These are phyloP conservation scores for Apiospora pterosperma DNA, from an alignment of 2,329 filamentous ascomycete genomes.

Conservation along the genomic window DNA sequence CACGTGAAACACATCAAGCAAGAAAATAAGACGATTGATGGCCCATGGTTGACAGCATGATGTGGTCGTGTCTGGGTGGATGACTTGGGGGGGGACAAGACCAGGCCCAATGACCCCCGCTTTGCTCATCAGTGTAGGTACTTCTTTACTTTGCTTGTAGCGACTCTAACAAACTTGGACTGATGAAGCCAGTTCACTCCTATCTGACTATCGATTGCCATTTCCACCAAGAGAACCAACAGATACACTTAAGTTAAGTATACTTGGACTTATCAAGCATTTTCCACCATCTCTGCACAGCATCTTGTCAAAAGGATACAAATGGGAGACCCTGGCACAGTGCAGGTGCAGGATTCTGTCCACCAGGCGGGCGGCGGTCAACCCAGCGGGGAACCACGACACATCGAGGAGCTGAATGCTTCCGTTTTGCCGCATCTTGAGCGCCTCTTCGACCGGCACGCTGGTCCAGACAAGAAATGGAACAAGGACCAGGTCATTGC, in stretches of 20 bases:
- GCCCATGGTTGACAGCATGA: background rate
- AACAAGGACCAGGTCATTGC: constrained; percentile 38
- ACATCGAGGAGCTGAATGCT: constrained; percentile 38
- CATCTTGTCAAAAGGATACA: background rate
- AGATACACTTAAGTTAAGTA: too few relatives aligned
- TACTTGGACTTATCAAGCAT: too few relatives aligned
- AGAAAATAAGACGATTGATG: background rate
- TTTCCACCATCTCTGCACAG: too few relatives aligned
- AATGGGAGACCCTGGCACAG: background rate
- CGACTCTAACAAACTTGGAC: background rate
- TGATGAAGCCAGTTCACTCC: background rate
- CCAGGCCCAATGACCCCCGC: background rate
- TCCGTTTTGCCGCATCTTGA: constrained; percentile 37
- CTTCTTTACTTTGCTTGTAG: background rate
- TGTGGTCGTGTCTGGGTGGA: background rate
- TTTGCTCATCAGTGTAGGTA: background rate
- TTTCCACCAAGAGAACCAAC: background rate
- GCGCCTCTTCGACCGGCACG: constrained; percentile 41
- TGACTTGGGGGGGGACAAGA: background rate
- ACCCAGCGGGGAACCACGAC: constrained; percentile 35
- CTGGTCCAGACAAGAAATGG: constrained; percentile 39
- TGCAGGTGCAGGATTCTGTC: background rate
- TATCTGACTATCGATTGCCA: background rate
- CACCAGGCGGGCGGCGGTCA: constrained; percentile 45
- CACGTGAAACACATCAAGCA: background rate